Percentiles rank a stretch among this genome's conserved stretches.
Conservation (phyloP, 495 filamentous ascomycete species). For the Apiosordaria backusii region DNA sequence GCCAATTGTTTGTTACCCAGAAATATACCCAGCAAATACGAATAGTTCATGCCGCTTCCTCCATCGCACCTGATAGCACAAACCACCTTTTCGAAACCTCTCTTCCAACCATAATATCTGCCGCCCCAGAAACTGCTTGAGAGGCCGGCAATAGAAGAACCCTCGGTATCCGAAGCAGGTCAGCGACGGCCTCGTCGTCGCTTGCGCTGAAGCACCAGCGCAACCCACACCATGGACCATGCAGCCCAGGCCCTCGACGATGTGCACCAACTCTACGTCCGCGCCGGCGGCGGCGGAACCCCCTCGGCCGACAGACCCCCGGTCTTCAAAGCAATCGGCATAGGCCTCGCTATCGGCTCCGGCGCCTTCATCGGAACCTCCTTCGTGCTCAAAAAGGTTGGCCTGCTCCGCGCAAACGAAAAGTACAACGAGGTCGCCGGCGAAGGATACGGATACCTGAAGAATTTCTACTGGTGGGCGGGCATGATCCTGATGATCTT, state of each 20-base stretch:
- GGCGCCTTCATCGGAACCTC: slow-evolving; percentile 93
- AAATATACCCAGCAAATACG: background rate
- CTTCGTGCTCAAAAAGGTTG: slow-evolving; percentile 93
- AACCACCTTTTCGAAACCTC: background rate
- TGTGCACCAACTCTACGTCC: slow-evolving; percentile 43
- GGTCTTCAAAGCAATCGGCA: slow-evolving; percentile 80
- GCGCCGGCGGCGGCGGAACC: slow-evolving; percentile 30
- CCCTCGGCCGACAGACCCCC: slow-evolving; percentile 35
- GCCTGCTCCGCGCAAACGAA: slow-evolving; percentile 84
- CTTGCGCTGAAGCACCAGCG: background rate
- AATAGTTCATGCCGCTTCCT: slow-evolving; percentile 13
- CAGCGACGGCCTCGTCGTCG: background rate
- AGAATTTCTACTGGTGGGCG: slow-evolving; percentile 92
- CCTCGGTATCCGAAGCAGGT: background rate
- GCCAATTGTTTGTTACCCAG: background rate
- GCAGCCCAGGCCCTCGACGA: slow-evolving; percentile 37
- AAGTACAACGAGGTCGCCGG: slow-evolving; percentile 97
- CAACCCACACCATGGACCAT: slow-evolving; percentile 37
- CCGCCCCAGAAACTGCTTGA: background rate
- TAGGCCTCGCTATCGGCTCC: slow-evolving; percentile 80
- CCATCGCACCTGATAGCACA: background rate
- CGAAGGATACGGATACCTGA: slow-evolving; percentile 96
- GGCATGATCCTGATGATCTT: slow-evolving; percentile 98
- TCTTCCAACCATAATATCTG: background rate
- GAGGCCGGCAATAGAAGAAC: background rate